Evolutionary conservation across 2,329 filamentous ascomycete species (phyloP), one percentile per base, ranked within the genome.

Genomic region (Elsinoe ampelina): DNA sequence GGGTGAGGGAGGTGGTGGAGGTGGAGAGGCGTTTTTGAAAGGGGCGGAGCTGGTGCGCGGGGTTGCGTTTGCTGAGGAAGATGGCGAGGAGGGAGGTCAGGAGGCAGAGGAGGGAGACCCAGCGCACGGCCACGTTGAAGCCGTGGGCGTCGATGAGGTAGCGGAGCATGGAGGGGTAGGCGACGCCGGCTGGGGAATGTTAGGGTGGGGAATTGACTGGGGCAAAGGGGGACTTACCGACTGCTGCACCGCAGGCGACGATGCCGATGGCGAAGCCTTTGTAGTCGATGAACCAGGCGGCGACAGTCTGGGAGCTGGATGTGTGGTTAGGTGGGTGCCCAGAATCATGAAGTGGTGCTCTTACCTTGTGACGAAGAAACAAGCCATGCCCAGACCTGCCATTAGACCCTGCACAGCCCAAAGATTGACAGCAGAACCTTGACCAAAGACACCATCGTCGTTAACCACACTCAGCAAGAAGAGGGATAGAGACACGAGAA

Each of bases 371-470:
- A 78, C 76, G 60, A 78, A 78, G 64, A 76, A 77, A 60, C 75
- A 77, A n/a, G 74, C 70, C 75, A 78, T 78, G 8, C 76, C 76
- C 8, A 77, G 58, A 4, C 75, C 74, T 22, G 70, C 70, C 36
- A 77, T 63, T 38, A 78, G 62, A 3, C 75, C 76, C 62, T 78
- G 75, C 3, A 73, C 74, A 10, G 73, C 63, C 73, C 74, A 75
- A 20, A 76, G 75, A 5, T 71, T 61, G 30, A 61, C 67, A 61
- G 74, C 77, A 55, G 68, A 73, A 42, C 68, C 73, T 19, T 70
- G 52, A 3, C 65, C 65, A 48, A 67, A 63, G 15, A 62, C 59
- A 10, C 66, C 68, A n/a, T 64, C 63, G 3, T 72, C 73, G 57
- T 73, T 73, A 22, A 68, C 68, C 32, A 73, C 62, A 55, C 70